A percentile compares a stretch with the other conserved stretches of the same genome.
Evolutionary conservation across 1,139 yeast genomes (phyloP).

Genomic region (Ogataea hybrid): DNA sequence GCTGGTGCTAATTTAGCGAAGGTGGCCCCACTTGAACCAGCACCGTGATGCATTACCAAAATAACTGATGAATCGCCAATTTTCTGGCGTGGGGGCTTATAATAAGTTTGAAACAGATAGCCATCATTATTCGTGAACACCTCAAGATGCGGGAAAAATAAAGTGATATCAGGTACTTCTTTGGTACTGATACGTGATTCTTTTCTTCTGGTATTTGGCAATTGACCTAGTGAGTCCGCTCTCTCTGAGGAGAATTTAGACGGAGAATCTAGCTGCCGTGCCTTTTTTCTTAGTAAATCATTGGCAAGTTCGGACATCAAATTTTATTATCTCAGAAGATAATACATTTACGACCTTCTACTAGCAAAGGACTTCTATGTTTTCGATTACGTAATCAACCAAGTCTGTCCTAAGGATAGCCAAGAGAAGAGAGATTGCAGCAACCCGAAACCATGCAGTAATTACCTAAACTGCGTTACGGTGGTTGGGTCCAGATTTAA

Average conservation of each 20-base stretch:
- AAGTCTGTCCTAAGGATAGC: too few species aligned
- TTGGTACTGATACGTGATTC: background rate
- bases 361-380: too few species aligned
- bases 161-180: background rate
- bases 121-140: slow-evolving; percentile 28
- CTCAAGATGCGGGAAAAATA: slow-evolving; percentile 16
- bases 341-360: too few species aligned
- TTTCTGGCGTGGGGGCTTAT: slow-evolving; percentile 42
- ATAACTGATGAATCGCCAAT: slow-evolving; percentile 42
- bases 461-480: too few species aligned
- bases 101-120: slow-evolving; percentile 55
- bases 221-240: background rate
- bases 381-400: too few species aligned
- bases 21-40: slow-evolving; percentile 84
- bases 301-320: background rate
- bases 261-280: background rate
- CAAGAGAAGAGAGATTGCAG: too few species aligned
- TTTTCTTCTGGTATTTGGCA: background rate
- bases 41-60: slow-evolving; percentile 86
- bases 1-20: slow-evolving; percentile 56
- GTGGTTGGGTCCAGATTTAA: too few species aligned
- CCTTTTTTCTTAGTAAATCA: background rate
- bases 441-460: too few species aligned
- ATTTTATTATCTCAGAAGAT: background rate
- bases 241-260: background rate